Evolutionary conservation across 768 basidiomycete genomes (phyloP).

Genomic region (Termitomyces sp.): DNA sequence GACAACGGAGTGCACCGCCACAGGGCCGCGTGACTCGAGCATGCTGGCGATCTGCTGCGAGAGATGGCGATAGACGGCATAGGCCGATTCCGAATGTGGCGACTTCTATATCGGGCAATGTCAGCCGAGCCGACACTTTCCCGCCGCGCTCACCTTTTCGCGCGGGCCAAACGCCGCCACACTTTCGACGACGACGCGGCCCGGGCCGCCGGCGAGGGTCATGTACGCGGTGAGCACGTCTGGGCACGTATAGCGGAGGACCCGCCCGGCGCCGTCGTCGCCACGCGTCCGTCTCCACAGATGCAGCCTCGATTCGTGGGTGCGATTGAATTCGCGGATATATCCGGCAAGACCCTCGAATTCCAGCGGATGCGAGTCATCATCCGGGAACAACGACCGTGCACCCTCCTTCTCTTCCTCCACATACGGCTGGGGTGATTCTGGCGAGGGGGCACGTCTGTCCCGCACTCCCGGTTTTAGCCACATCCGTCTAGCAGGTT

Average conservation of each 20-base stretch:
- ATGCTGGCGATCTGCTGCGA: conserved; percentile 63
- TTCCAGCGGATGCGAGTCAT: conserved; percentile 31
- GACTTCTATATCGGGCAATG: conserved; percentile 41
- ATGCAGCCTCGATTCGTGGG: conserved; percentile 40
- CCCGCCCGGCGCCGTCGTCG: conserved; percentile 23
- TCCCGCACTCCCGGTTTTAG: not conserved
- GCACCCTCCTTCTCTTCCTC: conserved; percentile 30
- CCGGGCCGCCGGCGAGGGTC: conserved; percentile 34
- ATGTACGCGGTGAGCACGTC: conserved; percentile 68
- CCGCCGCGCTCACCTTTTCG: conserved; percentile 46
- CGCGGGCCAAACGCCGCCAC: conserved; percentile 69
- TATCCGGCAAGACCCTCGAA: conserved; percentile 45
- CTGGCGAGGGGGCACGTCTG: conserved; percentile 49
- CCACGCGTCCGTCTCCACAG: conserved; percentile 43
- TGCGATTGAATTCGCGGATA: conserved; percentile 52
- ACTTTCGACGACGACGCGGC: conserved; percentile 47
- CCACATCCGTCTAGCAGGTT: conserved; percentile 4
- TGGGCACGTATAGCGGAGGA: conserved; percentile 54
- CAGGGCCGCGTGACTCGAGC: conserved; percentile 47
- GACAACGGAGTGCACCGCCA: conserved; percentile 48
- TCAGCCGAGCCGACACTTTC: not conserved
- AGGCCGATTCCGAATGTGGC: conserved; percentile 67
- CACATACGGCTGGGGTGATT: conserved; percentile 56
- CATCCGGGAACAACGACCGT: conserved; percentile 40
- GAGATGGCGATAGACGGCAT: conserved; percentile 54